These are phyloP conservation scores for Discostella stelligeroides DNA, from an alignment of 108 stramenopile genomes.

Conservation along the genomic window DNA sequence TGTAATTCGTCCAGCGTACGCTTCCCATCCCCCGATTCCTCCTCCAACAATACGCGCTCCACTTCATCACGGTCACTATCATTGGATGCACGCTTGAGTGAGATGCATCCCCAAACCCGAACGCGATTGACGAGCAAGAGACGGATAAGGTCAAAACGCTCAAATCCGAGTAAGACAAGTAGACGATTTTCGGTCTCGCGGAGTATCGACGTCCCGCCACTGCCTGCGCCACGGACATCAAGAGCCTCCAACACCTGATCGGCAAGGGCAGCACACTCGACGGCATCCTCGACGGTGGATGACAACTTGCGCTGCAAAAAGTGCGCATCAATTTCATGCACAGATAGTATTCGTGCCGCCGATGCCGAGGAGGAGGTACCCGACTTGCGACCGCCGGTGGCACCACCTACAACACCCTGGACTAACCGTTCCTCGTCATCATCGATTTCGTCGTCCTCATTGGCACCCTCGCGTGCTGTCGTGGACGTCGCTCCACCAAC, in stretches of 20 bases:
- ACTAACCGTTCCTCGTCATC: conserved; percentile 41
- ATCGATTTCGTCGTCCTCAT: conserved; percentile 52
- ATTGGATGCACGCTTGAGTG: conserved; percentile 90
- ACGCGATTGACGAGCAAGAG: conserved; percentile 88
- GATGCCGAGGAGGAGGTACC: conserved; percentile 15
- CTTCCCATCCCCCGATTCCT: conserved; percentile 84
- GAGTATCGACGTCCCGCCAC: conserved; percentile 34
- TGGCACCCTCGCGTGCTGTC: conserved; percentile 67
- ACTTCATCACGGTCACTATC: conserved; percentile 83
- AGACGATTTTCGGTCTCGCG: conserved; percentile 96
- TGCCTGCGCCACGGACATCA: conserved; percentile 52
- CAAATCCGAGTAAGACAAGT: conserved; percentile 91
- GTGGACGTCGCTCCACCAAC: conserved; percentile 55
- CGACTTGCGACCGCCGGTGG: conserved; percentile 12
- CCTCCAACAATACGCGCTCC: conserved; percentile 76
- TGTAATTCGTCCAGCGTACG: conserved; percentile 86
- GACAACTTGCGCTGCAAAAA: conserved; percentile 92
- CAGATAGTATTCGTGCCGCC: conserved; percentile 71
- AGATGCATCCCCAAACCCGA: conserved; percentile 91
- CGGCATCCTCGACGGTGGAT: conserved; percentile 86
- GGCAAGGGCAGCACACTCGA: conserved; percentile 81
- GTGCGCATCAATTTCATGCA: conserved; percentile 97
- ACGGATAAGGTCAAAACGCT: conserved; percentile 96
- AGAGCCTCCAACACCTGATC: conserved; percentile 79
- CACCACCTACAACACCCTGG: conserved; percentile 13